phyloP scores from a whole-genome alignment of 2,329 filamentous ascomycete genomes.

The Dactylellina cionopaga region DNA sequence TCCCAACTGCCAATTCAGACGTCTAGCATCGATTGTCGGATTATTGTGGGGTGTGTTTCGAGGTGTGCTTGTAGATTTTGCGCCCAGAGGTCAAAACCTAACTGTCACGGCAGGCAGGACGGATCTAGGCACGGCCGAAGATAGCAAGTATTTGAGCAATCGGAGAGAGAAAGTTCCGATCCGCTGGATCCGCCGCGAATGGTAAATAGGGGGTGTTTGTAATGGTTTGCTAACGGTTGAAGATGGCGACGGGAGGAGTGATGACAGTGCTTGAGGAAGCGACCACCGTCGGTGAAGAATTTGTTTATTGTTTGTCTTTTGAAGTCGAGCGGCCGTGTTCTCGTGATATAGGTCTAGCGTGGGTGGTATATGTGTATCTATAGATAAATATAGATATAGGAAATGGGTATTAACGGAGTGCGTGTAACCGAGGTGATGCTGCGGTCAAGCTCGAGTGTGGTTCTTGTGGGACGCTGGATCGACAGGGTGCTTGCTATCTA shows the following conservation, averaged over 20 bases:
- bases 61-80: conserved; percentile 15
- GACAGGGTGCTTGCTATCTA: conserved; percentile 3
- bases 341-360: conserved; percentile 17
- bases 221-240: conserved; percentile 13
- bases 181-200: conserved; percentile 17
- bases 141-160: conserved; percentile 18
- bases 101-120: conserved; percentile 28
- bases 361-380: conserved; percentile 12
- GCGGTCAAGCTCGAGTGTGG: conserved; percentile 22
- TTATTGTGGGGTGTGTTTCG: neutral
- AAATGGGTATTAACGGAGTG: conserved; percentile 23
- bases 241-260: neutral
- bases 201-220: conserved; percentile 1
- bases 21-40: conserved; percentile 36
- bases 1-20: conserved; percentile 36
- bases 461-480: conserved; percentile 20
- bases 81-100: conserved; percentile 16
- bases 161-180: conserved; percentile 13
- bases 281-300: neutral
- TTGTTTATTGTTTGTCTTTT: neutral
- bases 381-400: neutral
- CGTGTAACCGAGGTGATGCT: conserved; percentile 42
- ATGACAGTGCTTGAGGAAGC: neutral
- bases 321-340: conserved; percentile 5
- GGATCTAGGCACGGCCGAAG: conserved; percentile 8